Base-by-base conservation (phyloP, 2,329 filamentous ascomycete genomes). In the Hypoxylon sp. region DNA sequence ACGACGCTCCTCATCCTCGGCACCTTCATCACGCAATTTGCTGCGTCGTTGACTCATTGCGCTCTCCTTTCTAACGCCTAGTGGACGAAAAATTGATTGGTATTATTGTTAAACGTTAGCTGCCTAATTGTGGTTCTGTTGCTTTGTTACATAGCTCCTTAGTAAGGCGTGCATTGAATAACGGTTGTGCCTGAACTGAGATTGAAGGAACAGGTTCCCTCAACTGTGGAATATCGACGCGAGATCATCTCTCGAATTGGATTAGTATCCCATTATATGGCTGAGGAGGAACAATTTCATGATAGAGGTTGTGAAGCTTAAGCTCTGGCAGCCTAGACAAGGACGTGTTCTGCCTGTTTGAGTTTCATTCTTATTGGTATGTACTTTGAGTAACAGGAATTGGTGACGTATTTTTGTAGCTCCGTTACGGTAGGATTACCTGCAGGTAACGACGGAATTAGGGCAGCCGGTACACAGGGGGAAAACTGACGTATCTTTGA, bases 1-100 rank as follows among this genome's bases (percentile, higher is more conserved):
- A 2, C 82, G 80, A 50, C 82, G 76, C 51, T 89, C 86, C 71
- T 89, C 87, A 9, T 82, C 80, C 25, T 78, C 71, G 0, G 85
- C 85, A 32, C 80, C 81, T 2, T 78, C 77, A 63, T 82, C 79
- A 76, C 61, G 78, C 72, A 51, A 49, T 64, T 43, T 75, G 49
- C 46, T 68, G 59, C 17, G 73, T 71, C 50, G 63, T 72, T 79
- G 75, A 71, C 72, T 80, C 80, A 82, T 83, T 62, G 23, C 74
- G 53, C 10, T 68, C 34, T 13, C 21, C 36, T 51, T 34, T 32
- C 11, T 21, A 10, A 17, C 10, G n/a, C 19, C 38, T 3, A 11
- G 28, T 38, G 13, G 14, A 46, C 4, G 14, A 19, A 4, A 43
- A 13, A 19, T 34, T 45, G 34, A 28, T 51, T 25, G 46, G 19